phyloP scores from a whole-genome alignment of 805 yeast species.

The Cephaloascus fragrans region DNA sequence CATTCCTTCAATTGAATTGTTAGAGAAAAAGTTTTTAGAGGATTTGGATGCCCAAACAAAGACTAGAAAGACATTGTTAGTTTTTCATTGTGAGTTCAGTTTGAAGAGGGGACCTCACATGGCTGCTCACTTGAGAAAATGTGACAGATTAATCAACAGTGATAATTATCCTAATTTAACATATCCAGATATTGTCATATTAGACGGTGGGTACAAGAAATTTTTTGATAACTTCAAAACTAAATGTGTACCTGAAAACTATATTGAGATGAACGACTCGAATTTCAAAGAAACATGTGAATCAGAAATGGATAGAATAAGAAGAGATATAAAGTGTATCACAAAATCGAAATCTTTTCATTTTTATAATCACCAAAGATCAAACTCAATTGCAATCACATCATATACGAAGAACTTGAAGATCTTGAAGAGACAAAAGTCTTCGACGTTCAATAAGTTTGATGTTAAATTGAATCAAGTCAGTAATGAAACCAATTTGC shows the following conservation, averaged over 20 bases:
- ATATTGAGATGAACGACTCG: conserved; percentile 69
- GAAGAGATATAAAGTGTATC: conserved; percentile 26
- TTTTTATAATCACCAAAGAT: conserved; percentile 3
- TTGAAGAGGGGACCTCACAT: conserved; percentile 89
- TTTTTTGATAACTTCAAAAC: conserved; percentile 53
- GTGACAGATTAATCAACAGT: conserved; percentile 69
- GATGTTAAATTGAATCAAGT: neutral
- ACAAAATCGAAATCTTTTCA: conserved; percentile 24
- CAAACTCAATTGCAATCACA: neutral
- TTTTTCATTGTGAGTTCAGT: conserved; percentile 94
- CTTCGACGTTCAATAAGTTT: neutral
- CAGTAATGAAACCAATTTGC: no score
- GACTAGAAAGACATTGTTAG: conserved; percentile 38
- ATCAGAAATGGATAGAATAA: conserved; percentile 42
- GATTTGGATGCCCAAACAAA: conserved; percentile 1
- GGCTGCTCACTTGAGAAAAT: conserved; percentile 77
- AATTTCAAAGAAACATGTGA: conserved; percentile 31
- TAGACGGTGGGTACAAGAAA: conserved; percentile 85
- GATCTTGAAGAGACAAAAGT: neutral
- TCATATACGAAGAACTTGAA: neutral
- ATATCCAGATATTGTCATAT: conserved; percentile 82
- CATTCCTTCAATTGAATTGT: conserved; percentile 55
- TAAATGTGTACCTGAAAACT: conserved; percentile 67
- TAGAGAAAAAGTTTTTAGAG: conserved; percentile 47
- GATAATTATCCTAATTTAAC: conserved; percentile 70